phyloP scores from a whole-genome alignment of 2,329 filamentous ascomycete species.

The Penicillium digitatum region DNA sequence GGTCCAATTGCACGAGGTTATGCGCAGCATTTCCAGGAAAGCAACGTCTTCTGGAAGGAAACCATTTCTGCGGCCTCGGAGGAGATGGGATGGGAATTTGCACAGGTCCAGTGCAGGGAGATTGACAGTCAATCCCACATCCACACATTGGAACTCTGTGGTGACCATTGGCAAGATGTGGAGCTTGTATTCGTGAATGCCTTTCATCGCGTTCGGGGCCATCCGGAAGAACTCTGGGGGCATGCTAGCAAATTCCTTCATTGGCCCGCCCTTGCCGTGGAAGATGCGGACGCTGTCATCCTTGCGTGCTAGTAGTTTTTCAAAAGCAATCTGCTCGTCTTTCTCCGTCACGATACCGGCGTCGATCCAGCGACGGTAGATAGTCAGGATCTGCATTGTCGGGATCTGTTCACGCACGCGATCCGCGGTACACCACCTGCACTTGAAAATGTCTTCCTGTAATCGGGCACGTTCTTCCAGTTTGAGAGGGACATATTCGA shows the following conservation, averaged over 20 bases:
- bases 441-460: constrained; percentile 36
- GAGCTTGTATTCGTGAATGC: constrained; percentile 20
- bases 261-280: constrained; percentile 11
- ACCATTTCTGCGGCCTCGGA: constrained; percentile 29
- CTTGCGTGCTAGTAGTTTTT: constrained; percentile 22
- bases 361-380: constrained; percentile 35
- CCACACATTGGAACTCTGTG: constrained; percentile 18
- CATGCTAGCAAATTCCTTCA: not conserved
- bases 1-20: constrained; percentile 21
- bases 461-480: constrained; percentile 28
- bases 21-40: constrained; percentile 38
- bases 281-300: constrained; percentile 14
- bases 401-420: constrained; percentile 36
- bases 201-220: not conserved
- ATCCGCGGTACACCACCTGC: constrained; percentile 39
- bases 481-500: constrained; percentile 32
- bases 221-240: not conserved
- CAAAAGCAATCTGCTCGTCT: constrained; percentile 14
- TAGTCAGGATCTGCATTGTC: constrained; percentile 31
- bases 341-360: constrained; percentile 22
- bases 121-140: constrained; percentile 8
- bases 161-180: constrained; percentile 19
- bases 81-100: constrained; percentile 29
- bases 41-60: constrained; percentile 29
- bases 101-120: constrained; percentile 20